Evolutionary conservation across 2,329 filamentous ascomycete genomes (phyloP), one percentile per base, ranked within the genome.

Genomic region (Colletotrichum sp.): DNA sequence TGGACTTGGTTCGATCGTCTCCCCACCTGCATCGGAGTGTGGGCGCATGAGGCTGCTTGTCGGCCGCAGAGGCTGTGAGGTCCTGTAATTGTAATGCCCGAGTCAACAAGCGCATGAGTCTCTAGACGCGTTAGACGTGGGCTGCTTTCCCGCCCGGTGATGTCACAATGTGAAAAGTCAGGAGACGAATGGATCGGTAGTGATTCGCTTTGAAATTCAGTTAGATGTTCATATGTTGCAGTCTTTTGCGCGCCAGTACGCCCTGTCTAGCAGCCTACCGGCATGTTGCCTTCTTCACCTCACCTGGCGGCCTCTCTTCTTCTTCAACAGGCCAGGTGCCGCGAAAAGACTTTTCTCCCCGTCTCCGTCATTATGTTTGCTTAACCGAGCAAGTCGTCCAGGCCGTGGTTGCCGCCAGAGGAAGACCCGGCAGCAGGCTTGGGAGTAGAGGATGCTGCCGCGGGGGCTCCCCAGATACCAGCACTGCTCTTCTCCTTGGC

Each of bases 401-500:
- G 83, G 8, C 87, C 88, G 71, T 83, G 55, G 78, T 73, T 72
- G 71, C 76, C 65, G 21, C 74, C 71, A n/a, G 73, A 10, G 16
- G 62, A 68, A 10, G 73, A 65, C 18, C 71, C 65, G 59, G 79
- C 79, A 6, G 81, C 78, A 1, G 84, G 79, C 77, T 85, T 82
- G n/a, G 80, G 39, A 28, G 78, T 57, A 4, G 80, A 72, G 7
- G 82, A 68, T 78, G 83, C 78, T 79, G 87, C 76, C 64, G 92
- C 89, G 18, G 94, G 90, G 1, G 95, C 91, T 21, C 96, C 97
- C 96, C 98, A 99, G 78, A 99, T 95, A 9, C 96, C 96, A 18
- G 96, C 96, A 80, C 93, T 96, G 75, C 96, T 97, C 90, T 99
- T 98, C 86, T 98, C 96, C 89, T 98, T 98, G n/a, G 96, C 96